These are phyloP conservation scores for Paradendryphiella salina DNA, from an alignment of 2,329 filamentous ascomycete species.

Conservation along the genomic window DNA sequence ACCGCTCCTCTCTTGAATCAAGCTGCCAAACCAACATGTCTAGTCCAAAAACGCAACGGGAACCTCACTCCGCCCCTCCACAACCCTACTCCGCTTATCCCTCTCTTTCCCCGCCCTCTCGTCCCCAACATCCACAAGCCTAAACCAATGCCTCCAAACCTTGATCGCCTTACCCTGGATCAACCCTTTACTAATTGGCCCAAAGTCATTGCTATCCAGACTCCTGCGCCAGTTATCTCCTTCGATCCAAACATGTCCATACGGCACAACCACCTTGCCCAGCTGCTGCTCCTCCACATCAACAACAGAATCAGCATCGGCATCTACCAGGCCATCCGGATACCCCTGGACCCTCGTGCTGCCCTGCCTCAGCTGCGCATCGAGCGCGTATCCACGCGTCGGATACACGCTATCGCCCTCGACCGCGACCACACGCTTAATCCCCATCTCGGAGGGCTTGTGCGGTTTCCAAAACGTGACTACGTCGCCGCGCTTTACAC, in stretches of 20 bases:
- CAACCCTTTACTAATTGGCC: conserved; percentile 75
- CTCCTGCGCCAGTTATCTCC: conserved; percentile 77
- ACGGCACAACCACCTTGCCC: conserved; percentile 65
- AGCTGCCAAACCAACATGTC: not conserved
- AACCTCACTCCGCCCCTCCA: conserved; percentile 36
- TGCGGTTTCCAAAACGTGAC: conserved; percentile 59
- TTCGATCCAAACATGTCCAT: conserved; percentile 92
- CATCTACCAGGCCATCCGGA: conserved; percentile 36
- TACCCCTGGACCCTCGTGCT: conserved; percentile 21
- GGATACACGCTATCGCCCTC: conserved; percentile 73
- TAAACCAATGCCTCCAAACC: conserved; percentile 62
- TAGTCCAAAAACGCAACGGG: conserved; percentile 31
- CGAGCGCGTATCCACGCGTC: conserved; percentile 52
- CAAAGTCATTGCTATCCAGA: conserved; percentile 87
- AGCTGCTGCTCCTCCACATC: conserved; percentile 15
- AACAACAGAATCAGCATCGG: conserved; percentile 20
- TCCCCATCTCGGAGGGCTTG: conserved; percentile 67
- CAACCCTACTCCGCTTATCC: conserved; percentile 49
- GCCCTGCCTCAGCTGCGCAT: conserved; percentile 18
- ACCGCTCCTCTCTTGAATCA: too few relatives aligned
- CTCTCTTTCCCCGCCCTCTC: conserved; percentile 57
- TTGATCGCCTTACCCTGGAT: conserved; percentile 75
- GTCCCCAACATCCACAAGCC: conserved; percentile 55
- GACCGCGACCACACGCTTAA: conserved; percentile 83
- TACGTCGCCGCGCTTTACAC: conserved; percentile 50